Percentiles rank a stretch among this genome's conserved stretches.
Evolutionary conservation across 1,284 basidiomycete species (phyloP).

Genomic region (Naganishia liquefaciens): DNA sequence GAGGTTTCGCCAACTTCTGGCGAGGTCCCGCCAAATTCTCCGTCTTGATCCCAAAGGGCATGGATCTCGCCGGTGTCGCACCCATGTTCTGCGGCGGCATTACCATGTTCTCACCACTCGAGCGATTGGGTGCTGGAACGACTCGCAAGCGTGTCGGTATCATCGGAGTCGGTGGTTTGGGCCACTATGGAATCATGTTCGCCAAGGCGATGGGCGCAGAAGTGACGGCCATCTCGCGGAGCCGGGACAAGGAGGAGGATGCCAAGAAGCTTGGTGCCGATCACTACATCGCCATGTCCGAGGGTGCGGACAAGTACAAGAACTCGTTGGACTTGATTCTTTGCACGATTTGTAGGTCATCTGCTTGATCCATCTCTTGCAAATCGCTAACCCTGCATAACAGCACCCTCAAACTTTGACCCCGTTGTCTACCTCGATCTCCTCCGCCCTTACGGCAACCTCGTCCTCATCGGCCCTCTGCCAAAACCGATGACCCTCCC

Average conservation of each 20-base stretch:
- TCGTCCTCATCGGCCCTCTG: slow-evolving; percentile 52
- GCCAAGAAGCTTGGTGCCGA: slow-evolving; percentile 28
- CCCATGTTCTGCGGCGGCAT: slow-evolving; percentile 64
- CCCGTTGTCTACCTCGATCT: slow-evolving; percentile 51
- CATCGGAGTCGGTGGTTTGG: slow-evolving; percentile 65
- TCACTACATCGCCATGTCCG: slow-evolving; percentile 50
- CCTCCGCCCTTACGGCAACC: slow-evolving; percentile 51
- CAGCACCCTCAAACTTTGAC: slow-evolving; percentile 48
- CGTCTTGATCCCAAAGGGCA: slow-evolving; percentile 65
- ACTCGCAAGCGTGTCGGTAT: slow-evolving; percentile 65
- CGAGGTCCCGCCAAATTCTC: slow-evolving; percentile 57
- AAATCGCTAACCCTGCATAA: background rate
- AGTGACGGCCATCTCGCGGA: slow-evolving; percentile 59
- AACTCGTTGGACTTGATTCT: slow-evolving; percentile 56
- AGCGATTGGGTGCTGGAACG: slow-evolving; percentile 62
- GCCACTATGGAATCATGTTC: slow-evolving; percentile 41
- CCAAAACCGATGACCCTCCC: slow-evolving; percentile 42
- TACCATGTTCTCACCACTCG: slow-evolving; percentile 68
- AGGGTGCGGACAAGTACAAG: slow-evolving; percentile 46
- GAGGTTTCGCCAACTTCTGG: slow-evolving; percentile 33
- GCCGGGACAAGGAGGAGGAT: slow-evolving; percentile 38
- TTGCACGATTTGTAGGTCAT: slow-evolving; percentile 50
- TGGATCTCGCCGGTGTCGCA: slow-evolving; percentile 60
- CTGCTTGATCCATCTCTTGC: slow-evolving; percentile 37
- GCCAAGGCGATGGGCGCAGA: slow-evolving; percentile 4